Conservation (phyloP, 192 early-diverging fungal genomes). For the Backusella westeae region DNA sequence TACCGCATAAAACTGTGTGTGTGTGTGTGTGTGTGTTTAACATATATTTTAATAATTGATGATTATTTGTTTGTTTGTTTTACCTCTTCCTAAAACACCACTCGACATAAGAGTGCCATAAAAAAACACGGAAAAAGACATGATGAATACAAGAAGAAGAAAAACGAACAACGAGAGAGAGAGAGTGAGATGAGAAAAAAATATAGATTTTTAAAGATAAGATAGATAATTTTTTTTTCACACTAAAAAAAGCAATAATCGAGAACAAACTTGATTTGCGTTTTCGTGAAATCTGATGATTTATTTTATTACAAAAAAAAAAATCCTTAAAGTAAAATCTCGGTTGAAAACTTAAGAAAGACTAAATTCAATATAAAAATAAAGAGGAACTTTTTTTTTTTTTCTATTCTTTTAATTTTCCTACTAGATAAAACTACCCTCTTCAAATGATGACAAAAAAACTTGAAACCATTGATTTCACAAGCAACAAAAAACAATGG, state of each 20-base stretch:
- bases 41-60: background rate
- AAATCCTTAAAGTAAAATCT: slow-evolving; percentile 5
- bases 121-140: background rate
- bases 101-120: slow-evolving; percentile 8
- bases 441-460: background rate
- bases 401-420: background rate
- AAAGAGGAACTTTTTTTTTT: background rate
- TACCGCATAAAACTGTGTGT: slow-evolving; percentile 9
- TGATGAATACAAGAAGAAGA: background rate
- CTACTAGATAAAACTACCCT: background rate
- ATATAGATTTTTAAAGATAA: background rate
- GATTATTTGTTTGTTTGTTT: background rate
- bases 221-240: background rate
- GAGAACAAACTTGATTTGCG: background rate
- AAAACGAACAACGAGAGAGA: background rate
- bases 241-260: background rate
- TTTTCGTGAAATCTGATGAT: background rate
- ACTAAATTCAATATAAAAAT: background rate
- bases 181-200: background rate
- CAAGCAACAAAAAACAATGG: background rate
- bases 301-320: background rate
- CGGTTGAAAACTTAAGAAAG: slow-evolving; percentile 1
- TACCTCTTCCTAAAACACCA: slow-evolving; percentile 5
- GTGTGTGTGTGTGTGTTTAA: background rate
- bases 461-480: background rate